These are phyloP conservation scores for Trichoderma sp. DNA, from an alignment of 2,329 filamentous ascomycete genomes.

Conservation along the genomic window DNA sequence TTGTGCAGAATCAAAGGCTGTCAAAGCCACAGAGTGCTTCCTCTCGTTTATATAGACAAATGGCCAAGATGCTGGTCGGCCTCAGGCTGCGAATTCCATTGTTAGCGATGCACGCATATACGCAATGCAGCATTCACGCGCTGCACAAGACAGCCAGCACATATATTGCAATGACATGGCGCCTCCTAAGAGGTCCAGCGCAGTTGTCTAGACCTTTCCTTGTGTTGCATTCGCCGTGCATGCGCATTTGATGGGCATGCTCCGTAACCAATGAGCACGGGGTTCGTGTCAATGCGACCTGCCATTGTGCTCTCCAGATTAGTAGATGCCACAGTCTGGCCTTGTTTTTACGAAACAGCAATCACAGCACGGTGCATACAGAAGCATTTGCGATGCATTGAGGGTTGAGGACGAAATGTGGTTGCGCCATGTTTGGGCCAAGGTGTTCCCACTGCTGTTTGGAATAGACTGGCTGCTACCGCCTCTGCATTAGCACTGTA, in stretches of 20 bases:
- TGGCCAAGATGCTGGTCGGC: neutral
- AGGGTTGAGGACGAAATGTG: neutral
- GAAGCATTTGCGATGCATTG: neutral
- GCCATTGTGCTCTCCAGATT: neutral
- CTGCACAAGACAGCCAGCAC: neutral
- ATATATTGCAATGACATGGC: neutral
- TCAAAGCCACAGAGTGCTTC: neutral
- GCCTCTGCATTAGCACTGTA: neutral
- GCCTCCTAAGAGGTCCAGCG: neutral
- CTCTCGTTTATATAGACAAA: neutral
- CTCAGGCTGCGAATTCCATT: neutral
- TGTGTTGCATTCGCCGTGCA: neutral
- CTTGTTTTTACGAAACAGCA: neutral
- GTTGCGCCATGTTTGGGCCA: neutral
- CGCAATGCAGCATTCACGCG: neutral
- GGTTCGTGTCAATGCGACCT: neutral
- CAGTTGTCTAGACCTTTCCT: neutral
- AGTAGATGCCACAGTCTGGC: neutral
- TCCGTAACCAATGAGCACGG: neutral
- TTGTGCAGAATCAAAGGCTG: neutral
- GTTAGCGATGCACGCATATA: neutral
- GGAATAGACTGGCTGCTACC: neutral
- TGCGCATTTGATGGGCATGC: neutral
- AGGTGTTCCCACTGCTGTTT: neutral
- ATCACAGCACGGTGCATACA: neutral